A percentile compares a stretch with the other conserved stretches of the same genome.
Conservation (phyloP, 2,329 filamentous ascomycete genomes). For the Colletotrichum sp. region DNA sequence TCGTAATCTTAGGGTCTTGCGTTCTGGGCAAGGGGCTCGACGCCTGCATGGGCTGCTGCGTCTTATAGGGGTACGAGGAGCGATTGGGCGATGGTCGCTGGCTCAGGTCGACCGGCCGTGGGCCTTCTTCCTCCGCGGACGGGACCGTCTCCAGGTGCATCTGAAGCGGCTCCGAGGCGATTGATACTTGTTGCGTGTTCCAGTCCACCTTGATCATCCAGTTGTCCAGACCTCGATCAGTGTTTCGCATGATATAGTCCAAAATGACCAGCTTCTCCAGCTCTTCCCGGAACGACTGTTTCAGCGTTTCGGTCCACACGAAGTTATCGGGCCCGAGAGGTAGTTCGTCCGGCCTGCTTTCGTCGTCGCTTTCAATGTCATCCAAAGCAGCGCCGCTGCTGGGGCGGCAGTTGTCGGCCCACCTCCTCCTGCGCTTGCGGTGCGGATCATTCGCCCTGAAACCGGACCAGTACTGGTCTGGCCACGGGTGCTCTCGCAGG, state of each 20-base stretch:
- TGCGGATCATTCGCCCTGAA: conserved; percentile 73
- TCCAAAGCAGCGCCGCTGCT: conserved; percentile 31
- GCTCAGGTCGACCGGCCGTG: conserved; percentile 64
- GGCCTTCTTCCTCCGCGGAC: conserved; percentile 51
- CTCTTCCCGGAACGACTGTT: conserved; percentile 93
- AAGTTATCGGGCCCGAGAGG: conserved; percentile 62
- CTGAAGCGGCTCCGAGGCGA: conserved; percentile 79
- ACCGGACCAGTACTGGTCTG: conserved; percentile 79
- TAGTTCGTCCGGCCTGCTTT: conserved; percentile 39
- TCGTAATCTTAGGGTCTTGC: conserved; percentile 65
- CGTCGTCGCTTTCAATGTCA: conserved; percentile 57
- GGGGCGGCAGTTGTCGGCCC: conserved; percentile 24
- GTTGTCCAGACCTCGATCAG: conserved; percentile 93
- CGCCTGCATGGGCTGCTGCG: conserved; percentile 85
- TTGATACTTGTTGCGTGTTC: conserved; percentile 80
- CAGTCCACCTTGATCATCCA: conserved; percentile 99
- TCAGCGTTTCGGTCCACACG: conserved; percentile 85
- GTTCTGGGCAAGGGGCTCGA: conserved; percentile 54
- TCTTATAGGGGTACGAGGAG: conserved; percentile 70
- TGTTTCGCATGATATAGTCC: conserved; percentile 99
- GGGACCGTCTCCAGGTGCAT: conserved; percentile 64
- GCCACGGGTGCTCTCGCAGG: conserved; percentile 94
- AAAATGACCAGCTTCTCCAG: conserved; percentile 96
- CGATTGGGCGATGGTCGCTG: conserved; percentile 45
- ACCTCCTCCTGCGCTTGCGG: conserved; percentile 67